Evolutionary conservation across 176 grass and related monocot species (phyloP).

Genomic region (Coix lacrymajobi): DNA sequence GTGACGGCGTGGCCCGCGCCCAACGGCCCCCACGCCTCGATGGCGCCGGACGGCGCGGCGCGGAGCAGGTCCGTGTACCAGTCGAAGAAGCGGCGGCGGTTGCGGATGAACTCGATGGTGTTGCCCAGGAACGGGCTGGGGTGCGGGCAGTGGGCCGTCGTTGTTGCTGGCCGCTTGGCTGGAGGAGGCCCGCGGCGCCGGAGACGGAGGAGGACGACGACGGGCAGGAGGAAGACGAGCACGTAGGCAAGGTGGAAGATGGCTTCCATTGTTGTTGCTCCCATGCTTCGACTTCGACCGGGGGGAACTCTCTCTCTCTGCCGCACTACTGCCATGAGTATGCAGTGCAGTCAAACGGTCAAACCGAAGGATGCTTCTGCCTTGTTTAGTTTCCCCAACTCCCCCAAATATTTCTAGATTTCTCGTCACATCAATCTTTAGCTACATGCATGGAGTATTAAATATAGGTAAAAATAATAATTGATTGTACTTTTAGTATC

Average conservation of each 20-base stretch:
- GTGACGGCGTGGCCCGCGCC: slow-evolving; percentile 41
- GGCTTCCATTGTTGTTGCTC: slow-evolving; percentile 15
- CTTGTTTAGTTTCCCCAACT: no score
- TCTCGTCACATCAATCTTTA: no score
- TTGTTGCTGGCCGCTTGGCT: background rate
- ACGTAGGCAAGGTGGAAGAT: background rate
- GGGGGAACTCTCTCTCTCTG: no score
- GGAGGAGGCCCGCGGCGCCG: background rate
- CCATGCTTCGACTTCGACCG: no score
- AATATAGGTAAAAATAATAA: no score
- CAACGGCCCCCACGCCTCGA: slow-evolving; percentile 44
- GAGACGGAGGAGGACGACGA: slow-evolving; percentile 3
- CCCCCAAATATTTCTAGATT: no score
- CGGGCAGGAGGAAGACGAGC: slow-evolving; percentile 25
- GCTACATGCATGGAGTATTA: no score
- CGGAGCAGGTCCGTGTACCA: slow-evolving; percentile 54
- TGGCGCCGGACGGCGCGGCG: slow-evolving; percentile 34
- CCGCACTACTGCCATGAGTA: no score
- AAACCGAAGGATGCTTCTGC: no score
- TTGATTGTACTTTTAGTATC: no score
- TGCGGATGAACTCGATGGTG: slow-evolving; percentile 55
- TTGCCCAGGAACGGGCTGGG: slow-evolving; percentile 53
- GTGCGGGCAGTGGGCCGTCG: slow-evolving; percentile 35
- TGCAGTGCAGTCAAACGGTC: no score
- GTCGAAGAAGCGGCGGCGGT: slow-evolving; percentile 66